Evolutionary conservation across 768 basidiomycete genomes (phyloP), one percentile per base, ranked within the genome.

Genomic region (Russula olivacea): DNA sequence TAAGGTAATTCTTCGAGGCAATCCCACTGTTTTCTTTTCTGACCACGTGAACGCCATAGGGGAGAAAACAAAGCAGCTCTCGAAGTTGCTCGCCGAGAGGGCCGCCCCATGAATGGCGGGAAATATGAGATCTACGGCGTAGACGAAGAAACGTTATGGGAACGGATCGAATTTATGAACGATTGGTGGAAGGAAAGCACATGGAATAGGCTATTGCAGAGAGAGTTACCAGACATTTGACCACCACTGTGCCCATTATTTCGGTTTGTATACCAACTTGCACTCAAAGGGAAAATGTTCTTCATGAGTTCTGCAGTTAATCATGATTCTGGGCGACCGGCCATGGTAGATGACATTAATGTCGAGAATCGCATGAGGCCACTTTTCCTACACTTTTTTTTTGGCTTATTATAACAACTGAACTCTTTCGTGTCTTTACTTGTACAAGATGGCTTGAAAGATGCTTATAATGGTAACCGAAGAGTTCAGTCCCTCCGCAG

Each of bases 151-250:
- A 81, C 82, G 0, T 73, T 96, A 15, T 95, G 93, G 87, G 88
- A 88, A 45, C 80, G 86, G 48, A 86, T 96, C 40, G 82, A 88
- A 66, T 78, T 79, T 56, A 89, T 93, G 87, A 84, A 88, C 21
- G 91, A 92, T 45, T 92, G 90, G 91, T 95, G 93, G 93, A 91
- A 84, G 71, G 91, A 93, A 70, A 89, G 84, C 65, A 95, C 92
- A 55, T 96, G 92, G 91, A 84, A 79, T 43, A 78, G 93, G 63
- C 75, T 95, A 59, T 83, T 91, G 69, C 85, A 87, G 66, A 79
- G 93, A 71, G 92, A 95, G 73, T 74, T 94, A 59, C 92, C 92
- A n/a, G 93, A 94, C 74, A 56, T 82, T 68, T 78, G 69, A 67
- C 61, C 79, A 21, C n/a, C 34, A 38, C 15, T 52, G 11, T 53